phyloP scores from a whole-genome alignment of 768 basidiomycete species.

The Tricholoma terreum region DNA sequence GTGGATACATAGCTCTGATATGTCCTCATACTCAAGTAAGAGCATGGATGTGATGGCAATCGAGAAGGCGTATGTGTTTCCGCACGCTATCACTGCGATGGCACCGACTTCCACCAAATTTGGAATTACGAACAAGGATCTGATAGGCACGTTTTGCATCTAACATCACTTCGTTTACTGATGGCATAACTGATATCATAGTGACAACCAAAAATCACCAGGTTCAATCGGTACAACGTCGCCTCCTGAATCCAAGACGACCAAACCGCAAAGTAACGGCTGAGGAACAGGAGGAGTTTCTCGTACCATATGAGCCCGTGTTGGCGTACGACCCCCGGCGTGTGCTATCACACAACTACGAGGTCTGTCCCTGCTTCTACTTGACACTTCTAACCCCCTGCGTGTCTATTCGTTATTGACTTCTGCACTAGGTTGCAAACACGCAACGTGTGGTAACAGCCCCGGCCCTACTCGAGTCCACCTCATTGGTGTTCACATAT shows the following conservation, averaged over 20 bases:
- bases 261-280: constrained; percentile 71
- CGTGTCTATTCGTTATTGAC: background rate
- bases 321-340: constrained; percentile 65
- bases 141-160: constrained; percentile 56
- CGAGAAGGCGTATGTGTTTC: constrained; percentile 70
- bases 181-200: constrained; percentile 24
- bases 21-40: constrained; percentile 47
- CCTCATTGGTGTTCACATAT: constrained; percentile 80
- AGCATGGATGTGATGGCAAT: constrained; percentile 52
- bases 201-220: constrained; percentile 77
- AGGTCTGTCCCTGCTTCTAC: constrained; percentile 24
- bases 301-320: constrained; percentile 82
- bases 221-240: constrained; percentile 69
- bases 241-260: constrained; percentile 79
- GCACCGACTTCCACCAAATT: constrained; percentile 80
- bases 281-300: constrained; percentile 80
- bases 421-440: constrained; percentile 57
- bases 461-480: constrained; percentile 87
- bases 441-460: constrained; percentile 70
- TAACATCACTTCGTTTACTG: background rate
- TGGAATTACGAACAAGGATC: constrained; percentile 82
- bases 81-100: constrained; percentile 66
- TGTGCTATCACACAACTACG: constrained; percentile 48
- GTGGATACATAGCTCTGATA: constrained; percentile 34
- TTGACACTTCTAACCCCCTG: background rate